Percentiles rank a stretch among this genome's conserved stretches.
These are phyloP conservation scores for Hirschfeldia incana DNA, from an alignment of 345 rosid genomes.

Conservation along the genomic window DNA sequence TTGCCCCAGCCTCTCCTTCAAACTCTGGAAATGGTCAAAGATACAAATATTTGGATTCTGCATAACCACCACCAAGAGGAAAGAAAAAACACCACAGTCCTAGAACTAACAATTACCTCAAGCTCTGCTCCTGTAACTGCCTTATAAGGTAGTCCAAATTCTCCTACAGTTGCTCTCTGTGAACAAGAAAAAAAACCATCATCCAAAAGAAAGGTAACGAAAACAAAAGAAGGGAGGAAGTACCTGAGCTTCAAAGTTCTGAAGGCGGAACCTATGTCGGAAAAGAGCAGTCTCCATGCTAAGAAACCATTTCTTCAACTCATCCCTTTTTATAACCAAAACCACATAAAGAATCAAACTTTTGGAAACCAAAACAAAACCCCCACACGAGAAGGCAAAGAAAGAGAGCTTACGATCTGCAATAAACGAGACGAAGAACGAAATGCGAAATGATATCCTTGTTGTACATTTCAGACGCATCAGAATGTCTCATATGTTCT, in stretches of 20 bases:
- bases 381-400: background rate
- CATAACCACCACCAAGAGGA: background rate
- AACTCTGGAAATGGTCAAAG: constrained; percentile 41
- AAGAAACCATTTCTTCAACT: constrained; percentile 88
- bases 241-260: constrained; percentile 63
- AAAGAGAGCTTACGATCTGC: constrained; percentile 68
- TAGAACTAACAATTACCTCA: constrained; percentile 50
- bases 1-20: constrained; percentile 57
- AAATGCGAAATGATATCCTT: constrained; percentile 87
- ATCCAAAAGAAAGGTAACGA: background rate
- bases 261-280: constrained; percentile 54
- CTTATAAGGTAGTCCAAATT: constrained; percentile 70
- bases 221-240: background rate
- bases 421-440: constrained; percentile 82
- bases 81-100: background rate
- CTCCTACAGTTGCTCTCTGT: constrained; percentile 65
- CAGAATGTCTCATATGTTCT: constrained; percentile 62
- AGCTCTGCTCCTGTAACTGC: constrained; percentile 59
- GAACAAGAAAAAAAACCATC: constrained; percentile 10
- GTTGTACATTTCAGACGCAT: constrained; percentile 49
- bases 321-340: constrained; percentile 53
- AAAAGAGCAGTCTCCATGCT: constrained; percentile 83
- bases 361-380: background rate
- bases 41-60: background rate
- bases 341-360: no score